phyloP scores from a whole-genome alignment of 768 basidiomycete species.

The Boletus reticuloceps region DNA sequence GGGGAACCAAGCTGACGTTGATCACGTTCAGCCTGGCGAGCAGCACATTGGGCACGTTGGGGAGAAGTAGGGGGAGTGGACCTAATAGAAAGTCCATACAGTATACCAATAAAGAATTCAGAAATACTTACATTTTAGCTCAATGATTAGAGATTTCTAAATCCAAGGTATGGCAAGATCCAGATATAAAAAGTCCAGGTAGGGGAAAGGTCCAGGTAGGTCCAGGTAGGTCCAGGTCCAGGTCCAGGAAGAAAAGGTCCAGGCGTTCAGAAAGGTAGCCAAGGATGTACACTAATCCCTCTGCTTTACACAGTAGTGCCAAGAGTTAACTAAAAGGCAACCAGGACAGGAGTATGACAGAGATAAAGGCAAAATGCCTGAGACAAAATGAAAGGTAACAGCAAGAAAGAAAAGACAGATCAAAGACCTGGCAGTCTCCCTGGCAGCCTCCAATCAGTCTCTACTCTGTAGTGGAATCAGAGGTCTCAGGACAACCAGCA shows the following conservation, averaged over 20 bases:
- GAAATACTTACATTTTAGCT: too few species aligned
- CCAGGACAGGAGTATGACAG: background rate
- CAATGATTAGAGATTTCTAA: too few species aligned
- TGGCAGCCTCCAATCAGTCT: slow-evolving; percentile 1
- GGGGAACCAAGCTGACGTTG: background rate
- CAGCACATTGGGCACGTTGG: background rate
- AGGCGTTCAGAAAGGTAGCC: background rate
- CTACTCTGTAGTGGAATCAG: slow-evolving; percentile 1
- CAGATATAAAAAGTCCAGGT: background rate
- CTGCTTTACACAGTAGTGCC: background rate
- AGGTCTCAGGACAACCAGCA: slow-evolving; percentile 3
- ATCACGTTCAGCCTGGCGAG: background rate
- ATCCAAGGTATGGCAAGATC: too few species aligned
- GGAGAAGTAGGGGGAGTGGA: background rate
- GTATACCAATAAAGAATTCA: too few species aligned
- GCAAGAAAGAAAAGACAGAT: too few species aligned
- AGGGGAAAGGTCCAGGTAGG: too few species aligned
- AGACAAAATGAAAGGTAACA: too few species aligned
- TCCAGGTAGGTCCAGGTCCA: background rate
- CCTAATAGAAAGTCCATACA: background rate
- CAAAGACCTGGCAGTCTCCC: background rate
- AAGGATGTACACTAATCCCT: background rate
- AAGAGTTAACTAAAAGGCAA: background rate
- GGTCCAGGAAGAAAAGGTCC: background rate
- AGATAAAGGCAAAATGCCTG: background rate